Percentiles rank a stretch among this genome's conserved stretches.
phyloP scores from a whole-genome alignment of 176 grass and related monocot species.

The Rhynchospora breviuscula region DNA sequence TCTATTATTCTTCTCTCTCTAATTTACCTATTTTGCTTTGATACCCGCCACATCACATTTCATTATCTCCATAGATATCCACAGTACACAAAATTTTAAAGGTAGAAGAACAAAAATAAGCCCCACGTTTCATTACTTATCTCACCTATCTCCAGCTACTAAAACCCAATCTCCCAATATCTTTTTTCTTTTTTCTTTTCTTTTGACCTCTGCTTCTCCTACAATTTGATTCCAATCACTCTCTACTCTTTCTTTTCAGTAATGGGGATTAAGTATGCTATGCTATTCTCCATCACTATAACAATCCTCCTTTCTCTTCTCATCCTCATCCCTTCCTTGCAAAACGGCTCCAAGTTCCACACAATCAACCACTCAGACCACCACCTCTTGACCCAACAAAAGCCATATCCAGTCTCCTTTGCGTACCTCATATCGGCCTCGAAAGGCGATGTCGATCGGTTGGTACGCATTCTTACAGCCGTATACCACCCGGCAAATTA shows the following conservation, averaged over 20 bases:
- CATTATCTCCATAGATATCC: neutral
- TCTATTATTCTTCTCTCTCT: neutral
- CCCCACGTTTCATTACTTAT: neutral
- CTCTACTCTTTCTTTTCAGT: neutral
- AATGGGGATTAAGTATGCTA: constrained; percentile 46
- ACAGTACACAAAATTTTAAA: neutral
- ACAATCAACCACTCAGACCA: constrained; percentile 6
- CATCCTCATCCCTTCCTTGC: constrained; percentile 46
- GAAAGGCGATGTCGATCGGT: constrained; percentile 47
- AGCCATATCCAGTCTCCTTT: constrained; percentile 59
- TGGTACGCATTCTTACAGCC: constrained; percentile 55
- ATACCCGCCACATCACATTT: neutral
- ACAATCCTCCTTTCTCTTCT: constrained; percentile 71
- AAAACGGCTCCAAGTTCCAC: constrained; percentile 30
- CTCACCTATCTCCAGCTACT: neutral
- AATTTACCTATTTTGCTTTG: neutral
- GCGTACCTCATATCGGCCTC: constrained; percentile 93
- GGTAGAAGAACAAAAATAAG: neutral
- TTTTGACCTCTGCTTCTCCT: neutral
- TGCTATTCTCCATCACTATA: constrained; percentile 42
- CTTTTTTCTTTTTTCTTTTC: neutral
- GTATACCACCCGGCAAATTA: constrained; percentile 90
- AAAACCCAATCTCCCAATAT: neutral
- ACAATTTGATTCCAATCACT: neutral
- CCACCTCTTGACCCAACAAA: neutral